These are phyloP conservation scores for Naumovozyma castellii DNA, from an alignment of 805 yeast genomes.

Conservation along the genomic window DNA sequence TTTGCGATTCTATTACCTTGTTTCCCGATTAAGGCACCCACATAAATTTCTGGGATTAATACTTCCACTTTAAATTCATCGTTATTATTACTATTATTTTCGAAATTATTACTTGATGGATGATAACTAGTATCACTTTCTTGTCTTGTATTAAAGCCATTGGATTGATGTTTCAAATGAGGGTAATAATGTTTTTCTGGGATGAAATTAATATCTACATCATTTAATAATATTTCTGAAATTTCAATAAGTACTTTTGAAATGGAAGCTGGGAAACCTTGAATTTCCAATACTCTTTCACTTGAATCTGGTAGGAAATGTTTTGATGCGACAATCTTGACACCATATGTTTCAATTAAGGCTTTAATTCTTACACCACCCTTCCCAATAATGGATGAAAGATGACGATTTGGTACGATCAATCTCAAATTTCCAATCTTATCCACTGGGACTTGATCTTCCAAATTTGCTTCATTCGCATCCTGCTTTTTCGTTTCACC, in stretches of 20 bases:
- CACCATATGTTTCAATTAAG: constrained; percentile 47
- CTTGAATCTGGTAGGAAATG: constrained; percentile 72
- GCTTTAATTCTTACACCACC: constrained; percentile 74
- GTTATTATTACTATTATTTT: constrained; percentile 1
- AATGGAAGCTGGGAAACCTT: constrained; percentile 62
- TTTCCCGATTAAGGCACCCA: constrained; percentile 84
- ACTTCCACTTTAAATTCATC: constrained; percentile 13
- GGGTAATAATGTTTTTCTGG: constrained; percentile 46
- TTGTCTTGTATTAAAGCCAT: too few relatives aligned
- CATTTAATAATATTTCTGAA: constrained; percentile 20
- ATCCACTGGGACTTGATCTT: constrained; percentile 18
- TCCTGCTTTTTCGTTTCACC: background rate
- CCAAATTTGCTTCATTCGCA: too few relatives aligned
- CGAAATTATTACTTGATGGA: too few relatives aligned
- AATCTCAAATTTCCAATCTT: constrained; percentile 43
- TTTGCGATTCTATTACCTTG: constrained; percentile 82
- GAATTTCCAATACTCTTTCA: constrained; percentile 80
- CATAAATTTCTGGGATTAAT: constrained; percentile 64
- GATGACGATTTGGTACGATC: constrained; percentile 71
- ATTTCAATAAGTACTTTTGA: constrained; percentile 55
- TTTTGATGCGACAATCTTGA: constrained; percentile 81
- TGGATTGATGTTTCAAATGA: constrained; percentile 35
- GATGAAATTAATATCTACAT: constrained; percentile 15
- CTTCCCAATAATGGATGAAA: constrained; percentile 83
- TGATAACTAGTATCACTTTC: too few relatives aligned